Evolutionary conservation across 2,329 filamentous ascomycete species (phyloP), one percentile per base, ranked within the genome.

Genomic region (Colletotrichum nymphaeae): DNA sequence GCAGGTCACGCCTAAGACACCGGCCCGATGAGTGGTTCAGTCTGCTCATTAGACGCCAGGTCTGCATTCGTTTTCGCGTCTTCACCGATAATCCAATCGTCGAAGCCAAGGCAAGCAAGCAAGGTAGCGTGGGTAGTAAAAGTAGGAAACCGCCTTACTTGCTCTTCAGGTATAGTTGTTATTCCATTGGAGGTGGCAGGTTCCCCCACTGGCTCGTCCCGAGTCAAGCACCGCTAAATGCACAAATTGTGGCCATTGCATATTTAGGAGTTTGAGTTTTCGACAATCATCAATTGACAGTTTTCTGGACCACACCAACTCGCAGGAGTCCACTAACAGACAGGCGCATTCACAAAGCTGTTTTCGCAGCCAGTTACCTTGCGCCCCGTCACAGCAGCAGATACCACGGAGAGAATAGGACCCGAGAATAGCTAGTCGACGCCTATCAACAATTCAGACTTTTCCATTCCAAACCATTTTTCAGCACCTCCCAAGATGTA

Each of bases 1-100:
- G 32, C 66, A 70, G 59, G 67, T 73, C 67, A 70, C 60, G 70
- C 70, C 30, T 55, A 46, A 70, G 53, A 70, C 67, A 70, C 16
- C 19, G 53, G 56, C 42, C 55, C 46, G 55, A 46, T 70, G 53
- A 69, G 35, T 70, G 67, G 55, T 63, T 63, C 66, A 26, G 52
- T 63, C 32, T 62, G 37, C 37, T 42, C 37, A 42, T 19, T 42
- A 63, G 32, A 11, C 12, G 32, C 32, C 28, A 32, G 42, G 58
- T 46, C 30, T 53, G 30, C 22, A 69, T 63, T 69, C 58, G 58
- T n/a, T 56, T 42, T 53, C 5, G 5, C 5, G 5, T 26, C 53
- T 30, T 16, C 24, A 59, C 30, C 57, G 24, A 65, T 37, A 4
- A 19, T 5, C 14, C 19, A 12, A 26, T 22, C 16, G n/a, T 62